phyloP scores from a whole-genome alignment of 2,329 filamentous ascomycete genomes.

The Talaromyces pinophilus region DNA sequence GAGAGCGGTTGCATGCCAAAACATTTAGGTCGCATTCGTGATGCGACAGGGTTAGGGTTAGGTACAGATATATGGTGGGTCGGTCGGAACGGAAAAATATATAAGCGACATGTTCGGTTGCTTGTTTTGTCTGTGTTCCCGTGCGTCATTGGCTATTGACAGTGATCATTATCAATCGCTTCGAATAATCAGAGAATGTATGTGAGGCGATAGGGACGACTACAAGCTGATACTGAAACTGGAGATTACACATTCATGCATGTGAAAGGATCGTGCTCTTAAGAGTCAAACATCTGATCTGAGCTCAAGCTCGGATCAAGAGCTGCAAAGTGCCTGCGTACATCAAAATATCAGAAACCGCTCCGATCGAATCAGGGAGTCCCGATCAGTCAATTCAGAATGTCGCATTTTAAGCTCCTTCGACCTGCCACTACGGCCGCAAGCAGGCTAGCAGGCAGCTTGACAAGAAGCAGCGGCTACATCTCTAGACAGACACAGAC shows the following conservation, averaged over 20 bases:
- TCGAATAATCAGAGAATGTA: neutral
- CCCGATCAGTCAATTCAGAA: neutral
- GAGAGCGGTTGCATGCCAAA: constrained; percentile 1
- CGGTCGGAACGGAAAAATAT: constrained; percentile 8
- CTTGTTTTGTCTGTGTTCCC: neutral
- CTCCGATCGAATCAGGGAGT: neutral
- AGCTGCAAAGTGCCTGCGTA: neutral
- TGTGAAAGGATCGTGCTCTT: neutral
- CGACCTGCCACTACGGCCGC: constrained; percentile 19
- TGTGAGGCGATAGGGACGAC: neutral
- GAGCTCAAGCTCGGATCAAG: constrained; percentile 10
- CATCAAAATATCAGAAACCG: neutral
- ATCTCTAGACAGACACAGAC: constrained; percentile 8
- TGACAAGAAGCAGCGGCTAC: constrained; percentile 9
- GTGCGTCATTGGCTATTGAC: neutral
- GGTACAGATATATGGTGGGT: neutral
- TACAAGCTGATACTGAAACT: neutral
- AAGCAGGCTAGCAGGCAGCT: constrained; percentile 7
- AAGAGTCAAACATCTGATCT: neutral
- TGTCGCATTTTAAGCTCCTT: constrained; percentile 9
- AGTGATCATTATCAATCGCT: neutral
- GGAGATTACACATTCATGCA: neutral
- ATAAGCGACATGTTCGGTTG: neutral
- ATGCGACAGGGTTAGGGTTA: neutral
- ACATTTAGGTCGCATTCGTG: neutral